Conservation (phyloP, 2,329 filamentous ascomycete species). For the Sphaerulina musiva region DNA sequence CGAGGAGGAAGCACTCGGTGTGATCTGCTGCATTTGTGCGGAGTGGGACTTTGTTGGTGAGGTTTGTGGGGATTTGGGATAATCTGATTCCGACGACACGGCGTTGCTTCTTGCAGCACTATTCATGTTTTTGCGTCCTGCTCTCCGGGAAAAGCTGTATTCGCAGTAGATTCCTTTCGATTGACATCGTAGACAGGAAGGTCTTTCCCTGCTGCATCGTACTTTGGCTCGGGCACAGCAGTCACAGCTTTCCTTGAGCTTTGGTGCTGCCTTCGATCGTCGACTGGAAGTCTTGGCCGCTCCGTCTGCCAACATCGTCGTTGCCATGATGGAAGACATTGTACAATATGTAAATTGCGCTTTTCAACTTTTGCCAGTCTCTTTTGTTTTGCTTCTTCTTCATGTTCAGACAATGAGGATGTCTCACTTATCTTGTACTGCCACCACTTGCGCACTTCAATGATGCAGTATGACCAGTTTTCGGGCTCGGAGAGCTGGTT, state of each 20-base stretch:
- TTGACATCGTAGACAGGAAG: slow-evolving; percentile 21
- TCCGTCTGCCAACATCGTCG: background rate
- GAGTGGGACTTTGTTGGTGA: background rate
- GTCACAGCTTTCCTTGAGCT: slow-evolving; percentile 22
- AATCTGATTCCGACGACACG: slow-evolving; percentile 3
- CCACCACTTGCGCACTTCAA: background rate
- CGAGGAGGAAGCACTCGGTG: background rate
- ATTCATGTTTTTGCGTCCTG: slow-evolving; percentile 17
- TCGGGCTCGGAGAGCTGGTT: background rate
- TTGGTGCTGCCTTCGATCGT: slow-evolving; percentile 6
- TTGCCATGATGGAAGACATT: background rate
- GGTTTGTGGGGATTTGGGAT: slow-evolving; percentile 3
- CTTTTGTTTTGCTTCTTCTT: background rate
- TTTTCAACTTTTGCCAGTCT: too few relatives aligned
- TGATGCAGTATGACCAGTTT: background rate
- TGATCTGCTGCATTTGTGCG: background rate
- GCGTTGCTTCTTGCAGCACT: slow-evolving; percentile 1
- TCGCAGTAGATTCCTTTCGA: slow-evolving; percentile 19
- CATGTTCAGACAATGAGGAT: background rate
- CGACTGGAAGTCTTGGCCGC: slow-evolving; percentile 3
- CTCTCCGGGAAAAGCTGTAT: slow-evolving; percentile 24
- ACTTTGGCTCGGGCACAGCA: slow-evolving; percentile 21
- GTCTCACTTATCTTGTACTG: background rate
- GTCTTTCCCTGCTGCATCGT: slow-evolving; percentile 20
- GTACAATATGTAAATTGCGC: background rate